These are phyloP conservation scores for Sicyos edulis DNA, from an alignment of 306 rosid genomes.

Conservation along the genomic window DNA sequence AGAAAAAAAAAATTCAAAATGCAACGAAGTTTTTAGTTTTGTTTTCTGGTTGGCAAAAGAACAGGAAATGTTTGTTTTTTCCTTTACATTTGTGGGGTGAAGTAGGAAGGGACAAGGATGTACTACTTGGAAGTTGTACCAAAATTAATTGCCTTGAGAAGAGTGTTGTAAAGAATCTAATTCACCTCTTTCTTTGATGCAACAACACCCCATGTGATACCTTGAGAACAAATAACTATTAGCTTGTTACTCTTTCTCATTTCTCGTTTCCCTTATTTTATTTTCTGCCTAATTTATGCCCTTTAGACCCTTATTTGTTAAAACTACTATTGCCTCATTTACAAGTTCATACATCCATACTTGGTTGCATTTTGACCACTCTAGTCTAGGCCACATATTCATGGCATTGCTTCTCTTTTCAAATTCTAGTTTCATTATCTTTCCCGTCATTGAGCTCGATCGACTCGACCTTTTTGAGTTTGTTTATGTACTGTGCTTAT, in stretches of 20 bases:
- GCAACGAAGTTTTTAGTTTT: not conserved
- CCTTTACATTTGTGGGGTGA: conserved; percentile 11
- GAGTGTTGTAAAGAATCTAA: conserved; percentile 18
- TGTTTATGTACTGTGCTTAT: not conserved
- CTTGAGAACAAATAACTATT: conserved; percentile 14
- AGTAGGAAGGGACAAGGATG: conserved; percentile 10
- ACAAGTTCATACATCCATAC: not conserved
- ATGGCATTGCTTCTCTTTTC: not conserved
- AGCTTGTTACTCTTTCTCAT: not conserved
- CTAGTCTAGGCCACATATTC: not conserved
- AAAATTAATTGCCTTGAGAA: conserved; percentile 1
- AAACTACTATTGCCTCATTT: not conserved
- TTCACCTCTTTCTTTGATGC: conserved; percentile 19
- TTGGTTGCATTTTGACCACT: no score
- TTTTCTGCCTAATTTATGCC: not conserved
- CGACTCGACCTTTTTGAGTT: conserved; percentile 13
- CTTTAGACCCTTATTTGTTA: not conserved
- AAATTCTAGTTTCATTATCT: not conserved
- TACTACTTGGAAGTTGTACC: conserved; percentile 5
- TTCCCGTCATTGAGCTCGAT: not conserved
- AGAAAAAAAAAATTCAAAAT: not conserved
- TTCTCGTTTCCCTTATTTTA: conserved; percentile 9
- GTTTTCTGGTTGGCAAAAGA: conserved; percentile 1
- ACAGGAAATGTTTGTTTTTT: not conserved
- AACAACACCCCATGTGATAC: conserved; percentile 21